These are phyloP conservation scores for Coffea canephora DNA, from an alignment of 257 asterid genomes.

Conservation along the genomic window DNA sequence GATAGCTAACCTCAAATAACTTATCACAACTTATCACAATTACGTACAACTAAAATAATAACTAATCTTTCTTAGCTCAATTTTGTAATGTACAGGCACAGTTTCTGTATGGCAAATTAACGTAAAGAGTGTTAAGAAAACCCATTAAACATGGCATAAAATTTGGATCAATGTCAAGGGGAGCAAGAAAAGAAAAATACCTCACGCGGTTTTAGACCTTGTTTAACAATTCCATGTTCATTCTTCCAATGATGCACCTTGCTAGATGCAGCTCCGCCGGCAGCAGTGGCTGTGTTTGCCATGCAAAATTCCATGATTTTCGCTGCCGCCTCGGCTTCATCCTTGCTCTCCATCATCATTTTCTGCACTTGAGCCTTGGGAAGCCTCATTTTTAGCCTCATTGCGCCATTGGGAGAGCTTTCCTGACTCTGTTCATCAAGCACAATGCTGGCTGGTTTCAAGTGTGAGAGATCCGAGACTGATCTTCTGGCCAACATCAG, in stretches of 20 bases:
- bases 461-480: slow-evolving; percentile 57
- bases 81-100: too few species aligned
- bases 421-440: slow-evolving; percentile 1
- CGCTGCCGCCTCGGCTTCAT: slow-evolving; percentile 58
- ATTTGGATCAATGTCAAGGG: slow-evolving; percentile 19
- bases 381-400: slow-evolving; percentile 64
- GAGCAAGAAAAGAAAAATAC: slow-evolving; percentile 21
- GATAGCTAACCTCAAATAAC: not conserved
- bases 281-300: slow-evolving; percentile 20
- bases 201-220: slow-evolving; percentile 53
- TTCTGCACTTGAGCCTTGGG: slow-evolving; percentile 76
- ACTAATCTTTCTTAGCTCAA: not conserved
- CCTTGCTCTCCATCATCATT: slow-evolving; percentile 68
- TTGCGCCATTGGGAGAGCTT: slow-evolving; percentile 18
- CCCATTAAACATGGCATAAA: slow-evolving; percentile 24
- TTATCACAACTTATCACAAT: not conserved
- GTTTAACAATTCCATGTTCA: slow-evolving; percentile 26
- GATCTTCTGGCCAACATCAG: slow-evolving; percentile 81
- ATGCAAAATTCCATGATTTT: slow-evolving; percentile 56
- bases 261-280: slow-evolving; percentile 2
- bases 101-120: not conserved
- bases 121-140: not conserved
- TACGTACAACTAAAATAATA: not conserved
- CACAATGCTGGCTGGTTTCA: slow-evolving; percentile 56
- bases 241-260: slow-evolving; percentile 18